Evolutionary conservation across 331 rosid species (phyloP).

Genomic region (Rhamnella rubrinervis): DNA sequence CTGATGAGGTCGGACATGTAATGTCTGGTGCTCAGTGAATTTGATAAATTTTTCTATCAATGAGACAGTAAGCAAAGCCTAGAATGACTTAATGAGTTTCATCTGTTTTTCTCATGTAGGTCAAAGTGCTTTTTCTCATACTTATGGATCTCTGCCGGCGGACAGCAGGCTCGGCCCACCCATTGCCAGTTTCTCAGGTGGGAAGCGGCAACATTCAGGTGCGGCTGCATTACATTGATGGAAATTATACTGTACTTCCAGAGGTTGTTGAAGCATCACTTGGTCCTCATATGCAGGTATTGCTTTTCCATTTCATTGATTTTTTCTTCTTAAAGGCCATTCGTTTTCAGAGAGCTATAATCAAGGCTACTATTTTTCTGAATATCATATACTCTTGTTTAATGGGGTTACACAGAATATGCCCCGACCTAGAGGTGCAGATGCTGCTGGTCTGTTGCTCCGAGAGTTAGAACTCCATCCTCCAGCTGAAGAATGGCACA

Average conservation of each 20-base stretch:
- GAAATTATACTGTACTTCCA: slow-evolving; percentile 89
- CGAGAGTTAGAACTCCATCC: slow-evolving; percentile 96
- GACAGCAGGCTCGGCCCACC: slow-evolving; percentile 67
- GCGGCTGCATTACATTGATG: slow-evolving; percentile 92
- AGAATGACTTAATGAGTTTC: slow-evolving; percentile 21
- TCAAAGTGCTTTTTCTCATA: slow-evolving; percentile 81
- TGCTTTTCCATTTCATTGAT: neutral
- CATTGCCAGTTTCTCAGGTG: slow-evolving; percentile 92
- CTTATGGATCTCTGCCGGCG: slow-evolving; percentile 92
- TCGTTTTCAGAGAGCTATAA: neutral
- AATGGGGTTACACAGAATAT: slow-evolving; percentile 55
- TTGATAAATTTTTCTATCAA: neutral
- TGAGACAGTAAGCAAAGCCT: slow-evolving; percentile 6
- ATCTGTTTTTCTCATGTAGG: slow-evolving; percentile 48
- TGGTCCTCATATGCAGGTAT: slow-evolving; percentile 97
- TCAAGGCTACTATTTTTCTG: neutral
- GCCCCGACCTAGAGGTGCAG: slow-evolving; percentile 97
- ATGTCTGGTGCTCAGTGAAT: neutral
- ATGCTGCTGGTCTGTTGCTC: slow-evolving; percentile 90
- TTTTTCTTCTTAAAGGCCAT: slow-evolving; percentile 4
- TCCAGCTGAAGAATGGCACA: slow-evolving; percentile 99
- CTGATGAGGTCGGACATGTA: neutral
- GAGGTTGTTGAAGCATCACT: slow-evolving; percentile 96
- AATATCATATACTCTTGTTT: neutral
- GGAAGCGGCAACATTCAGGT: slow-evolving; percentile 85